A percentile compares a stretch with the other conserved stretches of the same genome.
Conservation (phyloP, 1,284 basidiomycete species). For the Trametes hirsuta region DNA sequence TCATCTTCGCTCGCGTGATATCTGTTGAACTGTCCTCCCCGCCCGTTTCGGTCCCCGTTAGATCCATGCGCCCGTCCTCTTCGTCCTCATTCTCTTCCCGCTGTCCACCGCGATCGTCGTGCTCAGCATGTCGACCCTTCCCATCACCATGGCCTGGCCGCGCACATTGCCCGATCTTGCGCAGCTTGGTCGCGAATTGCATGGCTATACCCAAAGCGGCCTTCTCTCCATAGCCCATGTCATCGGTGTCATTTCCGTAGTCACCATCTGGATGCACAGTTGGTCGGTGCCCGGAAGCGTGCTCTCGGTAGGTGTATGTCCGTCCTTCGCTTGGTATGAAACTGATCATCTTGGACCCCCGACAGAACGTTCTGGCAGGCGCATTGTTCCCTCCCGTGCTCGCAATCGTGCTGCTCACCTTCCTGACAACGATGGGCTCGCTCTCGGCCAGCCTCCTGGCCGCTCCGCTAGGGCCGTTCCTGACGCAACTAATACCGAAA, state of each 20-base stretch:
- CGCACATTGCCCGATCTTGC: conserved; percentile 74
- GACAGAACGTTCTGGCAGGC: conserved; percentile 86
- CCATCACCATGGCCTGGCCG: conserved; percentile 77
- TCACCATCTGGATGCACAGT: conserved; percentile 91
- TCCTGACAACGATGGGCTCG: conserved; percentile 87
- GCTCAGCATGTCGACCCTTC: conserved; percentile 57
- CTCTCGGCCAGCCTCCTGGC: conserved; percentile 78
- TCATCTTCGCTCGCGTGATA: conserved; percentile 26
- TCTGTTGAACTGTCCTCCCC: conserved; percentile 22
- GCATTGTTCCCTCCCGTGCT: conserved; percentile 81
- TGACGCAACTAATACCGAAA: conserved; percentile 80
- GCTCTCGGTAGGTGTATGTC: conserved; percentile 66
- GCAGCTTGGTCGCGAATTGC: conserved; percentile 72
- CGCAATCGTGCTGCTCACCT: conserved; percentile 78
- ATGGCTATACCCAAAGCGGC: conserved; percentile 76
- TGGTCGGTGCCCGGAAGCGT: conserved; percentile 94
- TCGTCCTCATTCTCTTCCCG: conserved; percentile 71
- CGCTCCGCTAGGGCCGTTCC: conserved; percentile 81
- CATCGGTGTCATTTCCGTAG: conserved; percentile 80
- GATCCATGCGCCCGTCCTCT: conserved; percentile 65
- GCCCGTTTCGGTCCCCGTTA: conserved; percentile 31
- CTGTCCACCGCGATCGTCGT: conserved; percentile 59
- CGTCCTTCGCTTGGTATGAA: conserved; percentile 8
- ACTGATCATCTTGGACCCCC: conserved; percentile 22
- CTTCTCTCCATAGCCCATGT: conserved; percentile 66